Evolutionary conservation across 2,329 filamentous ascomycete genomes (phyloP), one percentile per base, ranked within the genome.

Genomic region (Hirsutella thompsonii): DNA sequence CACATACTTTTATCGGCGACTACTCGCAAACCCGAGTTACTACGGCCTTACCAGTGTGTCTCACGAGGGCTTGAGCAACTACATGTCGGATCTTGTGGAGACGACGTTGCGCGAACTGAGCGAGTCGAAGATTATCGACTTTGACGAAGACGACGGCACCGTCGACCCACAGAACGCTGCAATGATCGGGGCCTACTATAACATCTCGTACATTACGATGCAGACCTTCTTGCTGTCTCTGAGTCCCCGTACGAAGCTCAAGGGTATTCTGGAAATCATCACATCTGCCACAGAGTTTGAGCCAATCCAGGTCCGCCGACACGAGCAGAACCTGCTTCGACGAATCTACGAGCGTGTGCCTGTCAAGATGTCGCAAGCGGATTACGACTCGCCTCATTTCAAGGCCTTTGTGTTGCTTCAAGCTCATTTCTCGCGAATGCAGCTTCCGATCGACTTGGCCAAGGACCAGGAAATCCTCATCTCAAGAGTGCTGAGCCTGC

Each of bases 161-260:
- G 81, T 96, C 36, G 76, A 83, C 16, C 89, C 92, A 13, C 76
- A 94, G 53, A 96, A 98, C 60, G 84, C 90, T 2, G 92, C 92
- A 50, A 95, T 95, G 85, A 96, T 98, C 55, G 88, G 86, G 9
- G 88, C 92, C 1, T 96, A 98, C 70, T 98, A 98, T 73, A 96
- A 95, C 63, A 94, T 98, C 55, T 95, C 90, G 5, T 96, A 95
- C 66, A 85, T 94, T 60, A 98, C 92, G 3, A 98, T 98, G 89
- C 90, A 98, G 65, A 98, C 92, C 0, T 90, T 98, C 71, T 70
- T 98, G 39, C 71, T 98, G 42, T 98, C 92, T 13, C 73, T 98
- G 37, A 89, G 79, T 42, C 79, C 79, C 34, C 82, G 82, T 51
- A 96, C 89, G 4, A 96, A 94, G 68, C 77, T 98, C 49, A 98